Base-by-base conservation (phyloP, 306 rosid species). In the Abrus pulchellus region DNA sequence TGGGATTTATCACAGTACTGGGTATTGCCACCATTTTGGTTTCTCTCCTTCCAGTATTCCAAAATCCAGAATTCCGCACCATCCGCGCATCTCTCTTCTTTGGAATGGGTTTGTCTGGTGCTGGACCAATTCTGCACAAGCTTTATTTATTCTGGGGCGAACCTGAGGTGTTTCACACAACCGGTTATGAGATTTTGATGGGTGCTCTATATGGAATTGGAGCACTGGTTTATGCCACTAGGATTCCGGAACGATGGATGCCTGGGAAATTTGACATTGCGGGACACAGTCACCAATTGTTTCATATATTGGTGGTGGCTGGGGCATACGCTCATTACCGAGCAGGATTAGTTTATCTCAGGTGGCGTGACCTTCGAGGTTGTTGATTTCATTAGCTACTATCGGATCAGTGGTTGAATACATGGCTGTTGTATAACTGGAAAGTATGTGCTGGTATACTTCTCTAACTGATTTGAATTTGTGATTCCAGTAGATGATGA, bases 191-290 rank as follows among this genome's bases (percentile, higher is more conserved):
- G 92, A 27, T 90, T 74, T 80, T 95, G 80, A 95, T 93, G 99
- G 99, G 99, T 14, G 43, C 43, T 40, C 73, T 93, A 11, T 95
- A 95, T 61, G 99, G 94, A 50, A 29, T 86, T 30, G 99, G 99
- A 49, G 99, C 98, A 50, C 67, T 95, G 60, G 89, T 95, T 74
- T 95, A 95, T 79, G 99, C 99, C 69, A 90, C 94, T 0, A 90
- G 99, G 83, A 88, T 95, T 77, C 99, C 98, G 0, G 98, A 95
- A 80, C 84, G 99, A 65, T 95, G 99, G 99, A 90, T 82, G 98
- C 99, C 99, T 11, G 99, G 99, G 64, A 95, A 90, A 67, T 95
- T 93, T 0, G 99, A 95, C 89, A 85, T 95, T 85, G 99, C 98
- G 5, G 99, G 99, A 70, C 98, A 95, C 53, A 95, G 99, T 84